Percentiles rank a stretch among this genome's conserved stretches.
Conservation (phyloP, 306 rosid genomes). For the Purshia tridentata region DNA sequence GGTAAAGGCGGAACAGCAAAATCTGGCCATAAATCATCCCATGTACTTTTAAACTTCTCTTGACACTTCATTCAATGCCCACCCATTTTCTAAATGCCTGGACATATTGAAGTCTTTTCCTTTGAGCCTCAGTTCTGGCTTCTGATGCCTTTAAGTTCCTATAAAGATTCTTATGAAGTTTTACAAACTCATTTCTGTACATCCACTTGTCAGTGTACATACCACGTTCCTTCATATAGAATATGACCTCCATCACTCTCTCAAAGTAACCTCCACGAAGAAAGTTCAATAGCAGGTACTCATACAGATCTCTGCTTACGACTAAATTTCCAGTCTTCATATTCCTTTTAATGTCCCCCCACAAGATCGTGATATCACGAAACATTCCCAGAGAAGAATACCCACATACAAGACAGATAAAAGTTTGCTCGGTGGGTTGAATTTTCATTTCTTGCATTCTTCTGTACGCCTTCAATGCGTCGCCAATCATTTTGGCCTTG, state of each 20-base stretch:
- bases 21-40: neutral
- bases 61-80: slow-evolving; percentile 33
- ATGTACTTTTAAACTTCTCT: neutral
- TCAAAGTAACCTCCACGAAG: slow-evolving; percentile 89
- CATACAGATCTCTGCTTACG: slow-evolving; percentile 59
- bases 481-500: slow-evolving; percentile 84
- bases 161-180: slow-evolving; percentile 73
- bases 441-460: slow-evolving; percentile 60
- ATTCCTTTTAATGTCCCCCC: slow-evolving; percentile 89
- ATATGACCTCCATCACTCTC: slow-evolving; percentile 81
- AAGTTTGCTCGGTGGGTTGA: slow-evolving; percentile 60
- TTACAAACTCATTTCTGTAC: slow-evolving; percentile 72
- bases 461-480: slow-evolving; percentile 64
- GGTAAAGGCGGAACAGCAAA: neutral
- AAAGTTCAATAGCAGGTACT: slow-evolving; percentile 63
- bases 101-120: slow-evolving; percentile 64
- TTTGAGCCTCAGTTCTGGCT: slow-evolving; percentile 74
- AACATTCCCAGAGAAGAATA: slow-evolving; percentile 72
- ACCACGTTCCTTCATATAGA: slow-evolving; percentile 52
- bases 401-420: slow-evolving; percentile 44
- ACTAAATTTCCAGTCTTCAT: slow-evolving; percentile 38
- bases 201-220: slow-evolving; percentile 67
- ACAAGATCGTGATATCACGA: slow-evolving; percentile 64
- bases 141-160: slow-evolving; percentile 60
- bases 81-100: slow-evolving; percentile 70